These are phyloP conservation scores for Tulasnella sp. DNA, from an alignment of 768 basidiomycete genomes.

Conservation along the genomic window DNA sequence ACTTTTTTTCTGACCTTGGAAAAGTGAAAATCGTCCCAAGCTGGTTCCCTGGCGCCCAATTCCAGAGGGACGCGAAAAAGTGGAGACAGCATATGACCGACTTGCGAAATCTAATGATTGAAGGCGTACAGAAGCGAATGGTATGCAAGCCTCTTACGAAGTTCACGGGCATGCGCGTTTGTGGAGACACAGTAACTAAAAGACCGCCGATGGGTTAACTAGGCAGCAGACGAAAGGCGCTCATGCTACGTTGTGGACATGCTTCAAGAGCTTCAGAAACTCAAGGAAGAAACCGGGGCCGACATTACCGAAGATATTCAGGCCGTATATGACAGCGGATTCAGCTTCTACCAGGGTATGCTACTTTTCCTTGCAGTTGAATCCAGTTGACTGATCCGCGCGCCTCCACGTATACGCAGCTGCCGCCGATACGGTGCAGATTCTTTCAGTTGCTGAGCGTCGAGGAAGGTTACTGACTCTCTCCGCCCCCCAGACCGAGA, in stretches of 20 bases:
- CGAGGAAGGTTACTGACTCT: neutral
- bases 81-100: neutral
- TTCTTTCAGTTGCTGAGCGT: neutral
- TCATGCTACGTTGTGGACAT: neutral
- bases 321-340: neutral
- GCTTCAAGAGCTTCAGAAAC: neutral
- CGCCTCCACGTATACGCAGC: neutral
- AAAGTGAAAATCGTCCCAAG: neutral
- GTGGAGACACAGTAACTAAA: neutral
- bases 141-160: neutral
- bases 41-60: slow-evolving; percentile 8
- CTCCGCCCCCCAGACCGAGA: neutral
- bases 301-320: neutral
- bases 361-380: neutral
- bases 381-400: neutral
- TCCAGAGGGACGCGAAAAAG: neutral
- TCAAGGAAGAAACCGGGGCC: neutral
- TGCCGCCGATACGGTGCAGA: neutral
- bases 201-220: neutral
- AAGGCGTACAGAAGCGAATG: neutral
- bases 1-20: neutral
- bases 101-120: neutral
- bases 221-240: neutral
- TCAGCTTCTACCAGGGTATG: neutral
- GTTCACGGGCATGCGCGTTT: neutral